A percentile compares a stretch with the other conserved stretches of the same genome.
These are phyloP conservation scores for Candida silvicultrix DNA, from an alignment of 805 yeast species.

Conservation along the genomic window DNA sequence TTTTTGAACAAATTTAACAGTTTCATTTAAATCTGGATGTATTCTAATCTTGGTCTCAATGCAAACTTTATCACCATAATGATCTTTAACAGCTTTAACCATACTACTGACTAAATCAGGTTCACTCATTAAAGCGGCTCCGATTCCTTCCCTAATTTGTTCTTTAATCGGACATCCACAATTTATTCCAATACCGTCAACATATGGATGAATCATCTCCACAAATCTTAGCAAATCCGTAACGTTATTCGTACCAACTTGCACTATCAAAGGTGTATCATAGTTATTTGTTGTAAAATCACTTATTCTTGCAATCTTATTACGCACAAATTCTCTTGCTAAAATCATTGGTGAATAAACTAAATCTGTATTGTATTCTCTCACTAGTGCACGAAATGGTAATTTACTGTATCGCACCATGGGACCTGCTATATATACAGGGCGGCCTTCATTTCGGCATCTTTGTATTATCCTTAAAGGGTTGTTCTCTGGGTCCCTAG, in stretches of 20 bases:
- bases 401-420: slow-evolving; percentile 96
- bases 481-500: slow-evolving; percentile 39
- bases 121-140: slow-evolving; percentile 88
- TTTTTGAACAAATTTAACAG: slow-evolving; percentile 61
- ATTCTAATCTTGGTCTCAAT: slow-evolving; percentile 91
- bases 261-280: slow-evolving; percentile 76
- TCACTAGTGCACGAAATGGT: slow-evolving; percentile 77
- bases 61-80: slow-evolving; percentile 64
- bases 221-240: slow-evolving; percentile 77
- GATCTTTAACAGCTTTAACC: slow-evolving; percentile 77
- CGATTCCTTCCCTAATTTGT: slow-evolving; percentile 92
- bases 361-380: slow-evolving; percentile 71
- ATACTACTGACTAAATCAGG: slow-evolving; percentile 74
- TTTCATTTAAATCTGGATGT: slow-evolving; percentile 68
- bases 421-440: slow-evolving; percentile 77
- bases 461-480: slow-evolving; percentile 46
- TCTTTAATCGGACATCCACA: slow-evolving; percentile 98
- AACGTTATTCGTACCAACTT: slow-evolving; percentile 84
- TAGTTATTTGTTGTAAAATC: slow-evolving; percentile 76
- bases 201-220: slow-evolving; percentile 83
- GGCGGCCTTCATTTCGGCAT: slow-evolving; percentile 41
- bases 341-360: slow-evolving; percentile 95
- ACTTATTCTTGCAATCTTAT: slow-evolving; percentile 68
- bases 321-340: slow-evolving; percentile 90
- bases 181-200: slow-evolving; percentile 90